Percentiles rank a stretch among this genome's conserved stretches.
phyloP scores from a whole-genome alignment of 768 basidiomycete species.

The Clitopilus hobsonii region DNA sequence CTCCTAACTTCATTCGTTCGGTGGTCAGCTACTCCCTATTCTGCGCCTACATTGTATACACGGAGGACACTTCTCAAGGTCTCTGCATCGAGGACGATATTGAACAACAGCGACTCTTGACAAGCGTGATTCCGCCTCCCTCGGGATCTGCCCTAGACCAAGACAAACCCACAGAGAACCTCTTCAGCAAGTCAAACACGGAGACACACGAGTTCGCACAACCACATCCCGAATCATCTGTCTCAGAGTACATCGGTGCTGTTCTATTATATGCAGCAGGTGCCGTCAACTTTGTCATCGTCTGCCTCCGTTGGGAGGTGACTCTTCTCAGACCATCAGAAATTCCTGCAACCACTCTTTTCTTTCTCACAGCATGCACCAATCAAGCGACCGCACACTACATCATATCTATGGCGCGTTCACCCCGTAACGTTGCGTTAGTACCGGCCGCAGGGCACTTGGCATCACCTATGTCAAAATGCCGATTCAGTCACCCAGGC shows the following conservation, averaged over 20 bases:
- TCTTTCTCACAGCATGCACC: not conserved
- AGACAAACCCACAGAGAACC: not conserved
- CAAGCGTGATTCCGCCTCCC: no score
- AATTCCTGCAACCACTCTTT: not conserved
- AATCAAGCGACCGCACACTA: not conserved
- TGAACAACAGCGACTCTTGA: no score
- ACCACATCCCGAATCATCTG: not conserved
- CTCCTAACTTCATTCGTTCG: not conserved
- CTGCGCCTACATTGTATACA: constrained; percentile 4
- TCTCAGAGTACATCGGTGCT: not conserved
- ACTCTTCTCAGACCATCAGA: not conserved
- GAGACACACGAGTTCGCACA: no score
- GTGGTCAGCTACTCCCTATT: constrained; percentile 8
- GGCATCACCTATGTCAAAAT: no score
- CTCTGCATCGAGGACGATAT: not conserved
- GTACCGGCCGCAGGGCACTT: not conserved
- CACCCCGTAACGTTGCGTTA: not conserved
- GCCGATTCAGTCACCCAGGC: no score
- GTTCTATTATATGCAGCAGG: not conserved
- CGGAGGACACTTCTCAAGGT: not conserved
- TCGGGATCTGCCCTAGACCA: not conserved
- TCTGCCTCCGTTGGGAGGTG: not conserved
- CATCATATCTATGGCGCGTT: not conserved
- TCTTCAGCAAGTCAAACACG: no score
- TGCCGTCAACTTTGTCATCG: not conserved